phyloP scores from a whole-genome alignment of 1,284 basidiomycete species.

The Ceratobasidium sp. region DNA sequence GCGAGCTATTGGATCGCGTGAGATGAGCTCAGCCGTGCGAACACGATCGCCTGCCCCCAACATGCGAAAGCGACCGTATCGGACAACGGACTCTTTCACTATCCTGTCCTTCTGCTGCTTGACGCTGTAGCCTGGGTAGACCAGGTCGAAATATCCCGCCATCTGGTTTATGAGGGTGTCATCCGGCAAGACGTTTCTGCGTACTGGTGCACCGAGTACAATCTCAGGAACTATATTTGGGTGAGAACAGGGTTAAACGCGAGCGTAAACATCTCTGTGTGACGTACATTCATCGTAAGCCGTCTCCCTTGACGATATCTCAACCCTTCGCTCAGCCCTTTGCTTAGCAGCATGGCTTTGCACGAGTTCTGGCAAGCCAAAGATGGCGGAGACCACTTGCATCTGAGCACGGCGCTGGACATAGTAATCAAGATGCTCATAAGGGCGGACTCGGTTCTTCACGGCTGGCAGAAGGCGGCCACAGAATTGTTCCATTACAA shows the following conservation, averaged over 20 bases:
- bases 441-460: slow-evolving; percentile 53
- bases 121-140: neutral
- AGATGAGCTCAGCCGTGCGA: neutral
- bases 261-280: too few species aligned
- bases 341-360: too few species aligned
- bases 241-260: neutral
- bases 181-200: neutral
- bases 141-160: slow-evolving; percentile 1
- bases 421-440: slow-evolving; percentile 53
- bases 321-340: neutral
- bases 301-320: neutral
- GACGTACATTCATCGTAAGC: neutral
- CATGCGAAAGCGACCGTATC: slow-evolving; percentile 15
- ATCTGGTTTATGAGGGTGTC: slow-evolving; percentile 1
- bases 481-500: slow-evolving; percentile 58
- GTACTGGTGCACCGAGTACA: neutral
- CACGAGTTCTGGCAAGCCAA: too few species aligned
- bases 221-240: neutral
- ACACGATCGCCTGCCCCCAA: neutral
- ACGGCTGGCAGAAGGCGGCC: slow-evolving; percentile 53
- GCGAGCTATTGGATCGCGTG: neutral
- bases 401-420: slow-evolving; percentile 52
- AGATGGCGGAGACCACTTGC: neutral
- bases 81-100: neutral
- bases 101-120: neutral